Evolutionary conservation across 805 yeast species (phyloP), one percentile per base, ranked within the genome.

Genomic region (Candida saitoana): DNA sequence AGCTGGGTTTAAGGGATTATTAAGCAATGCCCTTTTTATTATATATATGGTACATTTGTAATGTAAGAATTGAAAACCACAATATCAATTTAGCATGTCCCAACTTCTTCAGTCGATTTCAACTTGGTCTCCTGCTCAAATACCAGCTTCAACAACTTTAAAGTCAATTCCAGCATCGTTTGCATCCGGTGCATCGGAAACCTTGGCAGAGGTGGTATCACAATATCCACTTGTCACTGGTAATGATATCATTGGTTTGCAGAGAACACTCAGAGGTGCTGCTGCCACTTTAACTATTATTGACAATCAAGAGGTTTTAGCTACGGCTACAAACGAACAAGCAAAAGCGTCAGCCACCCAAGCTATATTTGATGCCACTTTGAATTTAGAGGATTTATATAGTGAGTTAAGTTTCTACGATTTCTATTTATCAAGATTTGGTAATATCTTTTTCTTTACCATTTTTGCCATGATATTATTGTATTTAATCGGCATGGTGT

Each of bases 201-300:
- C 52, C 7, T 42, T 44, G 18, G 88, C 78, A 7, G 88, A 87
- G 27, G 79, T 79, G 24, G 95, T 88, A 60, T 90, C 98, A 56
- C 79, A 90, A 63, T 88, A 90, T 12, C 84, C 95, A 5, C 65
- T 45, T 16, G 90, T 55, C 18, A 59, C 57, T 1, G 62, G 58
- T 22, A 22, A 22, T 11, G 27, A 22, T 22, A 22, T 22, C 27
- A 22, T 5, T 41, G 49, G 11, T 7, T 22, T 6, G 27, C 9
- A 11, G 11, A 22, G 27, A 22, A 22, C 27, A 6, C 9, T 22
- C 6, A 47, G 71, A 30, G 71, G 71, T 2, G 71, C 69, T 5
- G 47, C 57, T 38, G 72, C 71, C 1, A 66, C 72, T 3, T 48
- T 63, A 40, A 55, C 63, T 7, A 54, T 65, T n/a, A 50, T 66